A percentile compares a stretch with the other conserved stretches of the same genome.
phyloP scores from a whole-genome alignment of 139 green algal genomes.

The Tetradesmus lagerheimii region DNA sequence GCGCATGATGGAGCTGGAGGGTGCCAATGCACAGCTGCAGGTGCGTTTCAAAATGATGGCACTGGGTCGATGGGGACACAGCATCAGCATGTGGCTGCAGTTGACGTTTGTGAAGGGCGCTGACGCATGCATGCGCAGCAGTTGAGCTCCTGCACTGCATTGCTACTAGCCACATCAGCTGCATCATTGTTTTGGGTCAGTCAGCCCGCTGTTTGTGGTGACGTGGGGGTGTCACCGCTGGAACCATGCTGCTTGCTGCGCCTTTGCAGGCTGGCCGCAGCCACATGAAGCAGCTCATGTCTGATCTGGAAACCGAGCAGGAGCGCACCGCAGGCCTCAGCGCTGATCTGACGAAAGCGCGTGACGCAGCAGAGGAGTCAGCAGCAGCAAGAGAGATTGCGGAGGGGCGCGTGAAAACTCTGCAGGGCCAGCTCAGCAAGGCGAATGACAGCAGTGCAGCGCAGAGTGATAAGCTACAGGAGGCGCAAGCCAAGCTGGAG shows the following conservation, averaged over 20 bases:
- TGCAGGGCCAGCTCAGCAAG: constrained; percentile 34
- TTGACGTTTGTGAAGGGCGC: background rate
- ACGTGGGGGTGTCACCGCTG: no score
- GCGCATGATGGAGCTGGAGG: constrained; percentile 40
- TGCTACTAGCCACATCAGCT: background rate
- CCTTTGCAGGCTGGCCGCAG: constrained; percentile 14
- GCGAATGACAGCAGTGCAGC: constrained; percentile 29
- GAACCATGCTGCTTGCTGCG: background rate
- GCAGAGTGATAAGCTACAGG: background rate
- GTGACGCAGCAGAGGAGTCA: background rate
- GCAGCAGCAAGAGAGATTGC: constrained; percentile 1
- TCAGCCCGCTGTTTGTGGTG: no score
- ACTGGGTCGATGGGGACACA: background rate
- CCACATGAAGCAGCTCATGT: constrained; percentile 50
- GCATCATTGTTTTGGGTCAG: background rate
- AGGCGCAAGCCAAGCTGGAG: background rate
- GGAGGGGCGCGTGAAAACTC: constrained; percentile 1
- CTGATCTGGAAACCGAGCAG: constrained; percentile 42
- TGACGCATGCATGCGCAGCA: no score
- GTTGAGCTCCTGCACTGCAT: no score
- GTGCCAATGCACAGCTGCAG: constrained; percentile 44
- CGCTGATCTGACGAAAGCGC: background rate
- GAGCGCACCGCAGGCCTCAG: background rate
- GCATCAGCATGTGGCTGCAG: background rate
- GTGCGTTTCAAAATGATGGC: background rate